These are phyloP conservation scores for Escallonia herrerae DNA, from an alignment of 129 eudicot species.

Conservation along the genomic window DNA sequence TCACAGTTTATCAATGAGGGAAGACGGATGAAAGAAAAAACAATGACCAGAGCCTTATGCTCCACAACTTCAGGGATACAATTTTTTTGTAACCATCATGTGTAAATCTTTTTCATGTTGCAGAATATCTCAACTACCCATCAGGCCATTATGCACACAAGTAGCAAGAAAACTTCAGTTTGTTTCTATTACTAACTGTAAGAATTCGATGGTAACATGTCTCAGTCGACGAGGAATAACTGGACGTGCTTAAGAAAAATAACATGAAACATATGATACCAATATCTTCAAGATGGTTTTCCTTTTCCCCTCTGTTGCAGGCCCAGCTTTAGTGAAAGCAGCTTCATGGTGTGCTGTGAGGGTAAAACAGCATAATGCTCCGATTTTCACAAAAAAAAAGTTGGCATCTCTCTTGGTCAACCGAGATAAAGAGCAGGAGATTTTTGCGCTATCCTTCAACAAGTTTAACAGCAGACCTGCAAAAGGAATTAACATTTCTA, in stretches of 20 bases:
- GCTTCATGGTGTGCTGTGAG: slow-evolving; percentile 22
- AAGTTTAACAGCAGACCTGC: slow-evolving; percentile 73
- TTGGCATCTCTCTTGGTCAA: slow-evolving; percentile 20
- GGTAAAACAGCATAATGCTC: slow-evolving; percentile 15
- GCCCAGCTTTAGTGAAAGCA: slow-evolving; percentile 3
- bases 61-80: not conserved
- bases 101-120: no score
- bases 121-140: no score
- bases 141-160: no score
- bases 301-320: no score
- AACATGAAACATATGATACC: no score
- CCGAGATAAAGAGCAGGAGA: slow-evolving; percentile 11
- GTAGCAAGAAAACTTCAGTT: no score
- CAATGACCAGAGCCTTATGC: not conserved
- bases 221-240: no score
- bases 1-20: not conserved
- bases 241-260: no score
- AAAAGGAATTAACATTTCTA: slow-evolving; percentile 3
- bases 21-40: not conserved
- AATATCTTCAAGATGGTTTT: no score
- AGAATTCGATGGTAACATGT: no score
- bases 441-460: slow-evolving; percentile 54
- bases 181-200: no score
- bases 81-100: no score
- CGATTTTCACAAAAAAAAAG: slow-evolving; percentile 11